Percentiles rank a stretch among this genome's conserved stretches.
Conservation (phyloP, 2,329 filamentous ascomycete genomes). For the Aspergillus nomiae region DNA sequence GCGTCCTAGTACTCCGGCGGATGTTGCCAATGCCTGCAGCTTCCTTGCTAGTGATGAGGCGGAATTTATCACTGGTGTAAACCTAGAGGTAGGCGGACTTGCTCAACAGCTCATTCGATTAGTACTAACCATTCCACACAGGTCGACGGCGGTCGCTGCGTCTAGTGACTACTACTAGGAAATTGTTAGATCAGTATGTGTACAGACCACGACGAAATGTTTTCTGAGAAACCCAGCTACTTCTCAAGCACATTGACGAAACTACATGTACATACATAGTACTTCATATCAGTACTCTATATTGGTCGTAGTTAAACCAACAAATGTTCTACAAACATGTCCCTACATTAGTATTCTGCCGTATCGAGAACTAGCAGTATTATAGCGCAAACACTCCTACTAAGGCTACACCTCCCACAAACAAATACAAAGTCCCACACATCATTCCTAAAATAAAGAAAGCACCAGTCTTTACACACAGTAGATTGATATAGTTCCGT, state of each 20-base stretch:
- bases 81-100: conserved; percentile 56
- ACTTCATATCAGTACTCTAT: neutral
- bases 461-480: neutral
- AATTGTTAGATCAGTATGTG: neutral
- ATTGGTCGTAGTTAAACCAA: neutral
- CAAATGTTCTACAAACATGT: neutral
- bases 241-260: neutral
- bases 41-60: conserved; percentile 71
- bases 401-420: too few relatives aligned
- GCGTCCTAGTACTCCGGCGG: conserved; percentile 43
- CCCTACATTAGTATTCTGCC: too few relatives aligned
- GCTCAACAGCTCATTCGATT: neutral
- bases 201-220: neutral
- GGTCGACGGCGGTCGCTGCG: conserved; percentile 25
- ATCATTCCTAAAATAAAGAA: neutral
- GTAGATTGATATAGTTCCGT: neutral
- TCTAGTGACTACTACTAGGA: conserved; percentile 4
- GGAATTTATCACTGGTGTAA: conserved; percentile 67
- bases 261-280: neutral
- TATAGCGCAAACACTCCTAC: too few relatives aligned
- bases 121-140: conserved; percentile 1
- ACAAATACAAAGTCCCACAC: too few relatives aligned
- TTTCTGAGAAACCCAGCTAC: neutral
- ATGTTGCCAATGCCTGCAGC: conserved; percentile 68
- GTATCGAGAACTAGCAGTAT: too few relatives aligned